phyloP scores from a whole-genome alignment of 2,329 filamentous ascomycete genomes.

The Hymenoscyphus albidus region DNA sequence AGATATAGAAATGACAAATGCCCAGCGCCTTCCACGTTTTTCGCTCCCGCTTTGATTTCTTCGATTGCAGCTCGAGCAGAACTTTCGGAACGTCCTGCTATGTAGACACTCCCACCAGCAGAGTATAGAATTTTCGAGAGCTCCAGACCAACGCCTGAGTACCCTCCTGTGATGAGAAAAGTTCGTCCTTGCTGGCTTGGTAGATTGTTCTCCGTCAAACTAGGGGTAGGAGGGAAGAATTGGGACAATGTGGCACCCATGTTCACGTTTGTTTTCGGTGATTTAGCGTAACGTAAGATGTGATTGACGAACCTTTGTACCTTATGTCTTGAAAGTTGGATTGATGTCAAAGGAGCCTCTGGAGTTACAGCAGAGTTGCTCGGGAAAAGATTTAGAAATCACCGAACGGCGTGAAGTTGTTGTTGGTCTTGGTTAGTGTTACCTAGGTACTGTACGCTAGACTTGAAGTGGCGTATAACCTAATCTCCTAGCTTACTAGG shows the following conservation, averaged over 20 bases:
- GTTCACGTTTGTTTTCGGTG: not conserved
- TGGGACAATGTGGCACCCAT: not conserved
- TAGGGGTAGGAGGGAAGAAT: not conserved
- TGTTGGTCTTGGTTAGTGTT: too few species aligned
- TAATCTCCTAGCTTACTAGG: too few species aligned
- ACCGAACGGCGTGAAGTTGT: too few species aligned
- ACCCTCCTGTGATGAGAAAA: not conserved
- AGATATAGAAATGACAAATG: slow-evolving; percentile 36
- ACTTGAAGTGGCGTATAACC: too few species aligned
- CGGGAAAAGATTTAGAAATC: too few species aligned
- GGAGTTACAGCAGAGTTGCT: too few species aligned
- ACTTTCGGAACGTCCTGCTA: not conserved
- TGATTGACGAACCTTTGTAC: not conserved
- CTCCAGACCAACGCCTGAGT: not conserved
- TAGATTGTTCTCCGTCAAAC: not conserved
- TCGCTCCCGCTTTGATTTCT: not conserved
- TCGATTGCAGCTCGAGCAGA: not conserved
- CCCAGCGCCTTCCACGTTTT: slow-evolving; percentile 21
- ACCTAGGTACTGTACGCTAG: too few species aligned
- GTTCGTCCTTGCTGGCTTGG: not conserved
- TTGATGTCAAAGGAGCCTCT: too few species aligned
- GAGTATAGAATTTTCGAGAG: slow-evolving; percentile 28
- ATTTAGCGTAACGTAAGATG: not conserved
- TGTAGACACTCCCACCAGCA: not conserved
- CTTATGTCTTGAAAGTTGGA: not conserved